Conservation (phyloP, 495 filamentous ascomycete genomes). For the Penicillium silybi region DNA sequence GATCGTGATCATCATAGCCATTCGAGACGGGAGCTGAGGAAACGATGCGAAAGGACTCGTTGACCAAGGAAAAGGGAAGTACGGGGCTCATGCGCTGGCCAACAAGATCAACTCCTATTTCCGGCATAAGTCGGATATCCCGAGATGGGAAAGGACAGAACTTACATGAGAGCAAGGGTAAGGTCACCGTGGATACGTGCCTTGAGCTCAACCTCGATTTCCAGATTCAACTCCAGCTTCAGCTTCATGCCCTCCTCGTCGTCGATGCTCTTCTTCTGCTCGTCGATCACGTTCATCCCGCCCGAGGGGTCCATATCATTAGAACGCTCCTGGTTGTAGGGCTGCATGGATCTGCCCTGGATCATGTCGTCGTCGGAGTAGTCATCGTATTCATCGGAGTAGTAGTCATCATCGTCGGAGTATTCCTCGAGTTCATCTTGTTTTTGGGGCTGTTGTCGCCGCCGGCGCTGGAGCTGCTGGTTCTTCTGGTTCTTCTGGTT, state of each 20-base stretch:
- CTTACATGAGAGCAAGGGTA: constrained; percentile 81
- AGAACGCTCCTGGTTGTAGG: constrained; percentile 27
- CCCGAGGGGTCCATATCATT: constrained; percentile 18
- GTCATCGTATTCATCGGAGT: constrained; percentile 38
- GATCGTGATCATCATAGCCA: constrained; percentile 16
- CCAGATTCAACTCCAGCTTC: constrained; percentile 79
- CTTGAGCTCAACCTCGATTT: constrained; percentile 84
- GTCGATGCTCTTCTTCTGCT: constrained; percentile 27
- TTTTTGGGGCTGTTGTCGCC: constrained; percentile 17
- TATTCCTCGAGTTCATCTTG: constrained; percentile 32
- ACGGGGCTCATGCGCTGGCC: constrained; percentile 28
- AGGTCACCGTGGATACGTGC: constrained; percentile 88
- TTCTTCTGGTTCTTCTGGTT: constrained; percentile 26
- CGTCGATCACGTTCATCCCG: constrained; percentile 29
- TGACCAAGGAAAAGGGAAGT: background rate
- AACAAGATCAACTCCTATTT: constrained; percentile 33
- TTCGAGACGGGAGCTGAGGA: background rate
- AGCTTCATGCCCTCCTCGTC: constrained; percentile 60
- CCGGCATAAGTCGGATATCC: constrained; percentile 17
- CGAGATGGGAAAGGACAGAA: constrained; percentile 19
- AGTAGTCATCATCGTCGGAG: constrained; percentile 53
- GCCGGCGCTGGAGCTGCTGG: constrained; percentile 27
- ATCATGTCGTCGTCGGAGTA: constrained; percentile 22
- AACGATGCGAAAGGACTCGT: constrained; percentile 1
- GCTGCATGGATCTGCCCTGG: constrained; percentile 39